Conservation (phyloP, 1,284 basidiomycete species). For the Boletus smithii region DNA sequence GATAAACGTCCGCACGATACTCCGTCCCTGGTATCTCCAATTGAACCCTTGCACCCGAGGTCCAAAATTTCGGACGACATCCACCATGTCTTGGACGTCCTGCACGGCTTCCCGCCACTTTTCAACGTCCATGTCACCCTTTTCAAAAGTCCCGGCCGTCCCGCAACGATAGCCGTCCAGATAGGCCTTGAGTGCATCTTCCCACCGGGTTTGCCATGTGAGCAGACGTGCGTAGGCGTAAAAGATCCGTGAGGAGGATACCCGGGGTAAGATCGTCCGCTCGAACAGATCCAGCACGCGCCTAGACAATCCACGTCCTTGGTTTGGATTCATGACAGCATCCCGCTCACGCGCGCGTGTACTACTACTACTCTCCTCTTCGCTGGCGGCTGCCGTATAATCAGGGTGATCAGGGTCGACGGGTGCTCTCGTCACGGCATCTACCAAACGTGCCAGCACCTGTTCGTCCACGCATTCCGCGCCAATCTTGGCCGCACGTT, state of each 20-base stretch:
- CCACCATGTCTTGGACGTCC: constrained; percentile 82
- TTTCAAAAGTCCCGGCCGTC: constrained; percentile 63
- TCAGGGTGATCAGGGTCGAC: constrained; percentile 37
- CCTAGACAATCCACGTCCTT: constrained; percentile 61
- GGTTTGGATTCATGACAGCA: constrained; percentile 48
- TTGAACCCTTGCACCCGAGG: constrained; percentile 59
- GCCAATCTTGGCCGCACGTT: constrained; percentile 65
- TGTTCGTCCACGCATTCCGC: constrained; percentile 72
- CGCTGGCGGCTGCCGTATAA: not conserved
- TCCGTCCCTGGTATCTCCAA: constrained; percentile 86
- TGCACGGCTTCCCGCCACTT: constrained; percentile 71
- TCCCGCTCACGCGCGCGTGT: constrained; percentile 12
- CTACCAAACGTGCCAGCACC: constrained; percentile 83
- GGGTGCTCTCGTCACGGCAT: constrained; percentile 70
- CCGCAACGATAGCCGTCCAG: constrained; percentile 80
- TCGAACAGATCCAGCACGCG: constrained; percentile 75
- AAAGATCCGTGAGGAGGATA: constrained; percentile 77
- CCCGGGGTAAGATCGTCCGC: constrained; percentile 70
- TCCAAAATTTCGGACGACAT: constrained; percentile 80
- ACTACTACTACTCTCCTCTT: not conserved
- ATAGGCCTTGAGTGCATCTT: constrained; percentile 76
- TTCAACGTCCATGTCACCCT: constrained; percentile 60
- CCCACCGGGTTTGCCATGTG: constrained; percentile 68
- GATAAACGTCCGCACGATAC: constrained; percentile 86
- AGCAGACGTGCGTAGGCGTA: constrained; percentile 78